Conservation (phyloP, 164 flowering plant genomes). For the Berberis vulgaris region DNA sequence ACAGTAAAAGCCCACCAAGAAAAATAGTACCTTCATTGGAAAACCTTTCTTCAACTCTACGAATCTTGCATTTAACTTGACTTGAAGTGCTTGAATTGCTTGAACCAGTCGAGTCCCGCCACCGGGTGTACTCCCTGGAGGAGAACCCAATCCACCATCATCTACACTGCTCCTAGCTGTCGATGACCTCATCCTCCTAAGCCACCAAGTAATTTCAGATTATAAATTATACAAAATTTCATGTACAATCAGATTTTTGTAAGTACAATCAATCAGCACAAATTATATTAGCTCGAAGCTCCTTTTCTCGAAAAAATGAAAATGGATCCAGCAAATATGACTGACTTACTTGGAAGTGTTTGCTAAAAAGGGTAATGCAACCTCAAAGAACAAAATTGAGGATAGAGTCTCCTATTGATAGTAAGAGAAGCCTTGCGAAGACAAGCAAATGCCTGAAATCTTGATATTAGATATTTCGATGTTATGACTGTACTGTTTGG, state of each 20-base stretch:
- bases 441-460: constrained; percentile 9
- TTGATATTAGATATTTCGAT: constrained; percentile 14
- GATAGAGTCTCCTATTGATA: constrained; percentile 16
- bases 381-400: constrained; percentile 15
- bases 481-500: constrained; percentile 7
- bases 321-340: too few species aligned
- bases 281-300: too few species aligned
- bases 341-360: constrained; percentile 27
- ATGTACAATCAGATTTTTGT: too few species aligned
- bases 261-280: too few species aligned
- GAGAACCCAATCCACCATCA: constrained; percentile 33
- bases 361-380: constrained; percentile 14
- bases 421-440: constrained; percentile 16
- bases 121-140: constrained; percentile 27
- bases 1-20: constrained; percentile 88
- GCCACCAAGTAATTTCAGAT: too few species aligned
- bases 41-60: constrained; percentile 50
- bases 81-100: constrained; percentile 39
- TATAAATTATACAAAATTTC: too few species aligned
- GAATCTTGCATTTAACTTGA: constrained; percentile 41
- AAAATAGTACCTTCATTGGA: constrained; percentile 69
- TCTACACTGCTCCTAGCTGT: constrained; percentile 44
- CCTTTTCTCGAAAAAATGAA: too few species aligned
- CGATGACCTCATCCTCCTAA: constrained; percentile 50
- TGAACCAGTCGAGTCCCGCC: constrained; percentile 55